A percentile compares a stretch with the other conserved stretches of the same genome.
These are phyloP conservation scores for Coniochaeta ligniaria DNA, from an alignment of 2,329 filamentous ascomycete species.

Conservation along the genomic window DNA sequence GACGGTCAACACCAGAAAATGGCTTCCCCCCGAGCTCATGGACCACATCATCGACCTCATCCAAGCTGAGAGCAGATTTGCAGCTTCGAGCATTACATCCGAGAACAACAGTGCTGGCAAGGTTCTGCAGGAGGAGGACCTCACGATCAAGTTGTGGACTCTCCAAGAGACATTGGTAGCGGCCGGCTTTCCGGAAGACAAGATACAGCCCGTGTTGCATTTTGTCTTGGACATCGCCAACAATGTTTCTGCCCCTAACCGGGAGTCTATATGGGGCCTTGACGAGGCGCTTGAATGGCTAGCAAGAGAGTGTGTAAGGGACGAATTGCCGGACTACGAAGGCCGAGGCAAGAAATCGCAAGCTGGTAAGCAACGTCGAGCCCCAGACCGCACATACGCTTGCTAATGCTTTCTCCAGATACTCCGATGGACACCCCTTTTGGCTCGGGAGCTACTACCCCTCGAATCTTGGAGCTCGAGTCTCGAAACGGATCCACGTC, in stretches of 20 bases:
- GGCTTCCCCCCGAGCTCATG: conserved; percentile 74
- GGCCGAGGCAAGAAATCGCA: conserved; percentile 34
- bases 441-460: conserved; percentile 42
- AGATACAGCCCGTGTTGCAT: conserved; percentile 56
- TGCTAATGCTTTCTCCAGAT: conserved; percentile 22
- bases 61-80: conserved; percentile 55
- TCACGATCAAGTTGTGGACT: conserved; percentile 76
- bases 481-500: conserved; percentile 15
- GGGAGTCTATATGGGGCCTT: conserved; percentile 73
- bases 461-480: conserved; percentile 30
- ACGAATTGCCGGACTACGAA: conserved; percentile 68
- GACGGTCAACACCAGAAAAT: conserved; percentile 63
- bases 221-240: conserved; percentile 61
- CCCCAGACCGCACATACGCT: not conserved
- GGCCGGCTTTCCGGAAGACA: conserved; percentile 59
- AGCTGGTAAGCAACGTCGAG: conserved; percentile 15
- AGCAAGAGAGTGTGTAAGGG: conserved; percentile 63
- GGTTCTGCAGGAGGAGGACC: conserved; percentile 65
- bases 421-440: conserved; percentile 42
- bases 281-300: conserved; percentile 88
- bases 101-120: conserved; percentile 40
- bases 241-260: conserved; percentile 46
- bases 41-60: conserved; percentile 70
- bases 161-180: conserved; percentile 65
- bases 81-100: conserved; percentile 39